Evolutionary conservation across 2,329 filamentous ascomycete species (phyloP), one percentile per base, ranked within the genome.

Genomic region (Niveomyces coronatus): DNA sequence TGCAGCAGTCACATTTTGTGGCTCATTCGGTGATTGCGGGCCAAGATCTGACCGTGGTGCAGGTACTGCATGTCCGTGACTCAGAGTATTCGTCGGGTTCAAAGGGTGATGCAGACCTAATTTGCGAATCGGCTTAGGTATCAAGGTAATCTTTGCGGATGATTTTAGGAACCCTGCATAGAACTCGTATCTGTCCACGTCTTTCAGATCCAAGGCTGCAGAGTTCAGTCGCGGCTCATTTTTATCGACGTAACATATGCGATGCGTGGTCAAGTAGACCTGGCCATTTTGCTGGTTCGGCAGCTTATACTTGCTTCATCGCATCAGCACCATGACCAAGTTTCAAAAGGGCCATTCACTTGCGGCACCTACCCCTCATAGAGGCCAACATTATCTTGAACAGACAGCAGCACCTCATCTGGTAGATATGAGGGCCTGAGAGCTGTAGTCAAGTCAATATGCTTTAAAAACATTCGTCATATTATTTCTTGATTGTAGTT

Each of bases 131-230:
- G 83, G 76, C 53, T 94, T 96, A 0, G 88, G 85, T 46, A 86
- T 76, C 38, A 98, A 63, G 2, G 85, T 95, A 46, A 98, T 77
- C 62, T 98, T 98, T 6, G 91, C 68, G 2, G 91, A 96, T 1
- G 91, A 96, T 56, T 94, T 95, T 30, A 96, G 65, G 50, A 98
- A 96, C 20, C 91, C 85, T 28, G 85, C 85, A 61, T 94, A 94
- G 63, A 86, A 88, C 48, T 98, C 91, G 52, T 80, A 82, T 48
- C 83, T 77, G 51, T 98, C 91, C 31, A 98, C 78, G 56, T 94
- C 84, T 55, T 88, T 94, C 39, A 98, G 65, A 48, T 94, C 84
- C 38, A 98, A 70, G 13, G 85, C 83, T 22, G 88, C 74, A 0
- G 88, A 94, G 57, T 85, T 78, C 54, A 82, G 83, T 45, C 89